Conservation (phyloP, 495 filamentous ascomycete species). For the Xylaria venustula region DNA sequence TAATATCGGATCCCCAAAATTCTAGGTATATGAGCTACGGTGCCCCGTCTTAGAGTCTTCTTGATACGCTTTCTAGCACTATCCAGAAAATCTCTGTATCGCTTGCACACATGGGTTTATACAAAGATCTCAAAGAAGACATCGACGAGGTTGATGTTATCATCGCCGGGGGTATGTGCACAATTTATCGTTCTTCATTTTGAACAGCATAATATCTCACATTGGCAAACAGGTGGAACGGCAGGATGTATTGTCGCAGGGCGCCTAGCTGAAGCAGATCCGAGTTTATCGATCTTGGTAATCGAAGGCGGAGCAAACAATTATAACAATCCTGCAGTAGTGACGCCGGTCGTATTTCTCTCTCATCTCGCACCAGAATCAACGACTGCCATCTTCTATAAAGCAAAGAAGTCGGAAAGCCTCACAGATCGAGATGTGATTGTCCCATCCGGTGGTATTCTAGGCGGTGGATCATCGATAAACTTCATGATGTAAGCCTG, state of each 20-base stretch:
- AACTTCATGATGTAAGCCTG: conserved; percentile 61
- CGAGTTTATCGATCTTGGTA: conserved; percentile 38
- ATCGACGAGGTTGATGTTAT: conserved; percentile 40
- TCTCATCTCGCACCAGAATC: conserved; percentile 32
- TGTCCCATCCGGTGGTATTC: conserved; percentile 51
- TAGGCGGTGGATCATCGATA: conserved; percentile 60
- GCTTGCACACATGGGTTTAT: conserved; percentile 43
- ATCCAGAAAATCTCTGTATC: too few species aligned
- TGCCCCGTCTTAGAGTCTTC: too few species aligned
- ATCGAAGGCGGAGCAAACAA: conserved; percentile 42
- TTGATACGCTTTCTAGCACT: too few species aligned
- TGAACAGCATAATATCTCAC: not conserved
- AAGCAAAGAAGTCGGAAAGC: conserved; percentile 30
- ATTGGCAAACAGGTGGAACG: conserved; percentile 34
- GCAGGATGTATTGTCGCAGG: conserved; percentile 44
- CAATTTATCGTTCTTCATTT: not conserved
- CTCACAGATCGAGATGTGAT: conserved; percentile 47
- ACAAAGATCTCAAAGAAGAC: conserved; percentile 25
- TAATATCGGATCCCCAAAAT: too few species aligned
- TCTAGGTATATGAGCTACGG: too few species aligned
- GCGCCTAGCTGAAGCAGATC: conserved; percentile 40
- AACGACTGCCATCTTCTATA: conserved; percentile 37
- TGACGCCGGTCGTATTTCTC: conserved; percentile 33
- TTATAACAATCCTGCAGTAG: conserved; percentile 30
- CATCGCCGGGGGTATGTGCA: conserved; percentile 35